Percentiles rank a stretch among this genome's conserved stretches.
phyloP scores from a whole-genome alignment of 495 filamentous ascomycete genomes.

The Bacidia gigantensis region DNA sequence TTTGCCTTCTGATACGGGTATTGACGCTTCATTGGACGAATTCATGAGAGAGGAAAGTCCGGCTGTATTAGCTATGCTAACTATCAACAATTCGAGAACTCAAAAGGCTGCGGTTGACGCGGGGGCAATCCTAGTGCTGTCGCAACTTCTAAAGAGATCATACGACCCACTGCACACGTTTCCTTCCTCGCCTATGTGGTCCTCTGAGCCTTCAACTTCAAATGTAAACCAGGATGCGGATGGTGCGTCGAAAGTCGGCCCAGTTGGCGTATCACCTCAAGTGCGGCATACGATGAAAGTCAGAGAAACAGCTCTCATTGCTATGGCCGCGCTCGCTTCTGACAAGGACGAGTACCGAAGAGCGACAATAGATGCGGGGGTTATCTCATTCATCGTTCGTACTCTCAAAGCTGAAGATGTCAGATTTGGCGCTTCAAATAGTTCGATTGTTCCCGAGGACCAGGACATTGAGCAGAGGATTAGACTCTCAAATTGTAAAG shows the following conservation, averaged over 20 bases:
- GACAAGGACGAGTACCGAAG: constrained; percentile 80
- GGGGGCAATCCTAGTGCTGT: constrained; percentile 55
- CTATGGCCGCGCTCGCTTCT: constrained; percentile 61
- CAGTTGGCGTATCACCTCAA: constrained; percentile 45
- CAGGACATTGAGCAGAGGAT: neutral
- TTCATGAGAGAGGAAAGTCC: constrained; percentile 56
- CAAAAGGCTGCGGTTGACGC: constrained; percentile 77
- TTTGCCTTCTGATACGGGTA: constrained; percentile 26
- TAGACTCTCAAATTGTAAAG: constrained; percentile 33
- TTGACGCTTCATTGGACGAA: constrained; percentile 26
- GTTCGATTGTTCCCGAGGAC: constrained; percentile 7
- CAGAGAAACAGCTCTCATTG: constrained; percentile 63
- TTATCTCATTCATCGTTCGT: constrained; percentile 68
- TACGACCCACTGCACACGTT: constrained; percentile 32
- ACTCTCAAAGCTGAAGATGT: constrained; percentile 51
- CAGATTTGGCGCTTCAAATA: constrained; percentile 20
- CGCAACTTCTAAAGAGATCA: constrained; percentile 62
- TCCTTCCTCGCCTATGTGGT: constrained; percentile 10
- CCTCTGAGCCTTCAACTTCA: constrained; percentile 13
- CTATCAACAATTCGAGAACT: constrained; percentile 58
- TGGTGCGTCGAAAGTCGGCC: constrained; percentile 36
- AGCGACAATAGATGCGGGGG: constrained; percentile 63
- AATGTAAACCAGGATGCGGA: constrained; percentile 1
- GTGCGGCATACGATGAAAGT: constrained; percentile 62
- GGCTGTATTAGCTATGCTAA: constrained; percentile 58